Percentiles rank a stretch among this genome's conserved stretches.
Evolutionary conservation across 257 asterid species (phyloP).

Genomic region (Lantana camara): DNA sequence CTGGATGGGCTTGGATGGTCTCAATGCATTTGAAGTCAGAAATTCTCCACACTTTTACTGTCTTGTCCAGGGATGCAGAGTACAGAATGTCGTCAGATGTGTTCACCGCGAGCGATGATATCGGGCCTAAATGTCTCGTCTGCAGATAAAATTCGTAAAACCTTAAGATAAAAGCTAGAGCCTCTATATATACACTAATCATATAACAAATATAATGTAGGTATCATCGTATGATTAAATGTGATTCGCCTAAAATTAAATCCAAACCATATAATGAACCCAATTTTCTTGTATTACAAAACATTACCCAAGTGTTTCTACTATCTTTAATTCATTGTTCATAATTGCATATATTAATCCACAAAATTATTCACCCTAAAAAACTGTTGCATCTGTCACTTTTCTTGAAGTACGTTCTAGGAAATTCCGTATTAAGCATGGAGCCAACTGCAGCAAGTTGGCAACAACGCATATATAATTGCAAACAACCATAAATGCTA

Average conservation of each 20-base stretch:
- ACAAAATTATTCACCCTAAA: too few species aligned
- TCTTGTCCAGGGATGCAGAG: conserved; percentile 77
- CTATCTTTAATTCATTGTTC: too few species aligned
- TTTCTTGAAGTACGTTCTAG: background rate
- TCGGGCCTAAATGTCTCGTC: conserved; percentile 80
- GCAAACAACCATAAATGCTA: conserved; percentile 1
- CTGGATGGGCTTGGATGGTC: conserved; percentile 89
- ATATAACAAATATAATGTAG: too few species aligned
- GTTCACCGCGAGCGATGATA: conserved; percentile 77
- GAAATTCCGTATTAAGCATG: background rate
- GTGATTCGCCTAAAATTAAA: too few species aligned
- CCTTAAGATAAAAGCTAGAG: too few species aligned
- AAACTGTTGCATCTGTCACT: background rate
- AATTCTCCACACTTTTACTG: conserved; percentile 85
- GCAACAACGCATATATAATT: background rate
- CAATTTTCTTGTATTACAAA: too few species aligned
- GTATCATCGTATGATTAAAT: too few species aligned
- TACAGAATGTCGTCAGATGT: conserved; percentile 77
- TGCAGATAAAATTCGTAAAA: conserved; percentile 19
- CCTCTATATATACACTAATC: too few species aligned
- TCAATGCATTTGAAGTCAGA: conserved; percentile 90
- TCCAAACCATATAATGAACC: too few species aligned
- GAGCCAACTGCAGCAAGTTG: background rate
- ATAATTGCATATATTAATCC: too few species aligned
- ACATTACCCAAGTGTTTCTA: too few species aligned